Evolutionary conservation across 192 early-diverging fungal genomes (phyloP).

Genomic region (Coemansia sp.): DNA sequence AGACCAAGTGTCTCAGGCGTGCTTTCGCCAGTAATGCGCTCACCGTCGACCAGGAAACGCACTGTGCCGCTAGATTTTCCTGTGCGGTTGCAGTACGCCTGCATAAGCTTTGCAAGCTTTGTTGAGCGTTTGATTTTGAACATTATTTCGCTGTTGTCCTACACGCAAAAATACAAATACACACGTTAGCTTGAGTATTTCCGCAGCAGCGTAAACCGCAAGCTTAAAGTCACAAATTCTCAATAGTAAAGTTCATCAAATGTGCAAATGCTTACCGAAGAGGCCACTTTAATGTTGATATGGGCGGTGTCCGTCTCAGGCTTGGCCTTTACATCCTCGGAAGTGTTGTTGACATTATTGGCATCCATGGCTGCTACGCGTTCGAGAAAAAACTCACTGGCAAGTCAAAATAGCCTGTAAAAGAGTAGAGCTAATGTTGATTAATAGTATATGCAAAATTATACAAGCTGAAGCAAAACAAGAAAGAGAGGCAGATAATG

Average conservation of each 20-base stretch:
- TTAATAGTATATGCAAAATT: not conserved
- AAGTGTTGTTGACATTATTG: not conserved
- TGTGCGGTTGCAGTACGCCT: slow-evolving; percentile 86
- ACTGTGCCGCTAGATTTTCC: slow-evolving; percentile 76
- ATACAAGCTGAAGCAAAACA: slow-evolving; percentile 3
- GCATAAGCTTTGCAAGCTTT: slow-evolving; percentile 90
- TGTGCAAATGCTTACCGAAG: slow-evolving; percentile 59
- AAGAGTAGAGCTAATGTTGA: not conserved
- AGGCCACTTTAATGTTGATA: slow-evolving; percentile 90
- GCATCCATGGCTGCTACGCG: not conserved
- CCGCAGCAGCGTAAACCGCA: not conserved
- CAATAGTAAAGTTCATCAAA: too few species aligned
- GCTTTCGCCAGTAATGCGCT: slow-evolving; percentile 72
- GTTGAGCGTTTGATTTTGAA: slow-evolving; percentile 97
- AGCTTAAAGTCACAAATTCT: not conserved
- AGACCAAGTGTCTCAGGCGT: slow-evolving; percentile 87
- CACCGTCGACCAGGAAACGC: slow-evolving; percentile 91
- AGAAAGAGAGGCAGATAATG: not conserved
- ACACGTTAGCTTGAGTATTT: not conserved
- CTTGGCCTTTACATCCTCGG: slow-evolving; percentile 55
- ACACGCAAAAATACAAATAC: not conserved
- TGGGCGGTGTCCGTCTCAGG: slow-evolving; percentile 62
- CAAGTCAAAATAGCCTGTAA: not conserved
- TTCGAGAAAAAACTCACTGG: not conserved
- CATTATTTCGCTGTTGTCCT: slow-evolving; percentile 77